Percentiles rank a stretch among this genome's conserved stretches.
Evolutionary conservation across 345 rosid species (phyloP).

Genomic region (Aquilaria yunnanensis): DNA sequence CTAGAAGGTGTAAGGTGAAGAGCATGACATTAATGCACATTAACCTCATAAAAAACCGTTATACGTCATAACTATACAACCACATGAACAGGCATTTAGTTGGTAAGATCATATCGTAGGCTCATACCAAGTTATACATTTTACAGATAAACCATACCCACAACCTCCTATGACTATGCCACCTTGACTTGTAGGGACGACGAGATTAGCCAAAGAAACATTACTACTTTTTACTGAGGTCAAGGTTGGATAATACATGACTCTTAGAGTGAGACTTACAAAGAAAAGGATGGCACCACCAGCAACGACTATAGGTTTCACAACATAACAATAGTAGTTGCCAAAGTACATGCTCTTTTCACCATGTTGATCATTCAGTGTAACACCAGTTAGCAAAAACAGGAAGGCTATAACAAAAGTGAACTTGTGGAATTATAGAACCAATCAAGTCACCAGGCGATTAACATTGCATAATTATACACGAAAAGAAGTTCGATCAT

Average conservation of each 20-base stretch:
- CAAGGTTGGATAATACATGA: constrained; percentile 58
- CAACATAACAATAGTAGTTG: constrained; percentile 64
- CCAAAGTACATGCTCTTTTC: constrained; percentile 40
- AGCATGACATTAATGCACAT: too few species aligned
- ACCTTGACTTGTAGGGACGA: constrained; percentile 23
- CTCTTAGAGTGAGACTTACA: constrained; percentile 48
- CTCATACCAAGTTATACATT: too few species aligned
- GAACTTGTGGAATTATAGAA: constrained; percentile 44
- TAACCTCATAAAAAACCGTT: too few species aligned
- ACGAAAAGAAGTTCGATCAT: too few species aligned
- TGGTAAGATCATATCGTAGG: too few species aligned
- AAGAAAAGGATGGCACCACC: constrained; percentile 58
- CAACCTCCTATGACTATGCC: constrained; percentile 56
- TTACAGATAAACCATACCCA: too few species aligned
- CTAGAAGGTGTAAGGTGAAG: too few species aligned
- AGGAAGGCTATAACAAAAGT: constrained; percentile 73
- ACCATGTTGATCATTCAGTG: constrained; percentile 59
- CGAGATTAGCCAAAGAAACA: constrained; percentile 18
- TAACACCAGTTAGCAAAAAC: constrained; percentile 70
- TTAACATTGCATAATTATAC: too few species aligned
- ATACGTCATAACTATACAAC: too few species aligned
- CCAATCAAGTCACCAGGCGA: too few species aligned
- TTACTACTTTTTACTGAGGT: constrained; percentile 32
- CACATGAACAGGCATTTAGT: too few species aligned
- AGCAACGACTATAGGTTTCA: constrained; percentile 81